These are phyloP conservation scores for Mycena belliarum DNA, from an alignment of 768 basidiomycete species.

Conservation along the genomic window DNA sequence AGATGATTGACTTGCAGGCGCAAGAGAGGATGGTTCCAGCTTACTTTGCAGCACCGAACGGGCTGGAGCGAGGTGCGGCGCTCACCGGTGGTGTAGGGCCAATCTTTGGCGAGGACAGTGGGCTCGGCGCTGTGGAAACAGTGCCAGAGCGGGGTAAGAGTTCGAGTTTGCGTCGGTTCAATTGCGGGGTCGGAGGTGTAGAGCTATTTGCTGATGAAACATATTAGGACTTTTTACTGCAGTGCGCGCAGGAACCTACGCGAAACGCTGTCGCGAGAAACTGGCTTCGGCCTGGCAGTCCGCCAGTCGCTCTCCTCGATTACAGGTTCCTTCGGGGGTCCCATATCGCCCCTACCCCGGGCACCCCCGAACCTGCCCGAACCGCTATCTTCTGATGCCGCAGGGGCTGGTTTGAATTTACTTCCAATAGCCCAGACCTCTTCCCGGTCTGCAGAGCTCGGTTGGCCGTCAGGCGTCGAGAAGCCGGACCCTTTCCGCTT, in stretches of 20 bases:
- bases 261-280: slow-evolving; percentile 53
- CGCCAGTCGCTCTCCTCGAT: slow-evolving; percentile 78
- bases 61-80: slow-evolving; percentile 55
- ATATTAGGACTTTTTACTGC: slow-evolving; percentile 8
- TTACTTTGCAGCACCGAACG: slow-evolving; percentile 87
- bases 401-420: slow-evolving; percentile 63
- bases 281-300: slow-evolving; percentile 43
- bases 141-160: slow-evolving; percentile 77
- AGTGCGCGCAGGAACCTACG: slow-evolving; percentile 45
- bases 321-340: slow-evolving; percentile 46
- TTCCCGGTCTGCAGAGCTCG: slow-evolving; percentile 70
- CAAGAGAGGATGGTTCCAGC: slow-evolving; percentile 22
- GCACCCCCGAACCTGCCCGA: slow-evolving; percentile 45
- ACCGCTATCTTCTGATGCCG: slow-evolving; percentile 38
- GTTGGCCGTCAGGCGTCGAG: slow-evolving; percentile 41
- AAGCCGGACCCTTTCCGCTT: slow-evolving; percentile 64
- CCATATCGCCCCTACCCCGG: slow-evolving; percentile 56
- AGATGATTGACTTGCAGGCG: not conserved
- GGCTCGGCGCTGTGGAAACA: slow-evolving; percentile 68
- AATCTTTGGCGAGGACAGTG: slow-evolving; percentile 79
- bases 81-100: slow-evolving; percentile 42
- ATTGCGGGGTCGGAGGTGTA: slow-evolving; percentile 80
- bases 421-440: slow-evolving; percentile 77
- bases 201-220: slow-evolving; percentile 57
- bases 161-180: slow-evolving; percentile 79